phyloP scores from a whole-genome alignment of 179 eudicot genomes.

The Pouteria campechiana region DNA sequence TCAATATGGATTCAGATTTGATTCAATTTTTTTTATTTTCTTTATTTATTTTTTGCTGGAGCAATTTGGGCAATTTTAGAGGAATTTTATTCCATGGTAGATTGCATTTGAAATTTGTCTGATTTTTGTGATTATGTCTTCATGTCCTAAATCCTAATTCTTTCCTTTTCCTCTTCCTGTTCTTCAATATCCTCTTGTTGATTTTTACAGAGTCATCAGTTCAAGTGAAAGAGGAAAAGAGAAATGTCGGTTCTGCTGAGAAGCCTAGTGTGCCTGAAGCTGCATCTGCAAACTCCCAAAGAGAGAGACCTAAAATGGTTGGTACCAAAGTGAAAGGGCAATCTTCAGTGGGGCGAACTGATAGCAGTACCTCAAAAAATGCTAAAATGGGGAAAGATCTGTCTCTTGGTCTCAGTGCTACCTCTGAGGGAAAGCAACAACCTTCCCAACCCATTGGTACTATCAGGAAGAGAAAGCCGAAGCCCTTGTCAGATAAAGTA shows the following conservation, averaged over 20 bases:
- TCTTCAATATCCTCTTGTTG: constrained; percentile 5
- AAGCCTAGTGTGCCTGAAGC: constrained; percentile 33
- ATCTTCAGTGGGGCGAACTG: constrained; percentile 10
- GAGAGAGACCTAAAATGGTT: constrained; percentile 35
- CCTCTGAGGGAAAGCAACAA: constrained; percentile 29
- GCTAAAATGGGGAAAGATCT: constrained; percentile 46
- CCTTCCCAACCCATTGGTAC: constrained; percentile 15
- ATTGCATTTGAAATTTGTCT: too few relatives aligned
- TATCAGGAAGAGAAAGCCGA: constrained; percentile 40
- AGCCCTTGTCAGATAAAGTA: constrained; percentile 44
- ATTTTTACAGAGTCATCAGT: constrained; percentile 31
- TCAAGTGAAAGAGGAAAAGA: constrained; percentile 46
- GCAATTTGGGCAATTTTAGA: too few relatives aligned
- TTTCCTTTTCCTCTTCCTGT: too few relatives aligned
- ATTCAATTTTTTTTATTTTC: too few relatives aligned
- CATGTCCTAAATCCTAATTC: too few relatives aligned
- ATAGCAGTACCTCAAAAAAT: constrained; percentile 29
- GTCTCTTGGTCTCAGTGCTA: constrained; percentile 21
- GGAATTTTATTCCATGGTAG: too few relatives aligned
- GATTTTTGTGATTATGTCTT: too few relatives aligned
- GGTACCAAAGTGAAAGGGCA: constrained; percentile 44
- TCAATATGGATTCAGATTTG: too few relatives aligned
- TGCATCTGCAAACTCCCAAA: constrained; percentile 16
- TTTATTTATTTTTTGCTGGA: too few relatives aligned
- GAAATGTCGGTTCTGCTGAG: constrained; percentile 30